phyloP scores from a whole-genome alignment of 225 moss, liverwort and hornwort genomes.

The Climacium dendroides region DNA sequence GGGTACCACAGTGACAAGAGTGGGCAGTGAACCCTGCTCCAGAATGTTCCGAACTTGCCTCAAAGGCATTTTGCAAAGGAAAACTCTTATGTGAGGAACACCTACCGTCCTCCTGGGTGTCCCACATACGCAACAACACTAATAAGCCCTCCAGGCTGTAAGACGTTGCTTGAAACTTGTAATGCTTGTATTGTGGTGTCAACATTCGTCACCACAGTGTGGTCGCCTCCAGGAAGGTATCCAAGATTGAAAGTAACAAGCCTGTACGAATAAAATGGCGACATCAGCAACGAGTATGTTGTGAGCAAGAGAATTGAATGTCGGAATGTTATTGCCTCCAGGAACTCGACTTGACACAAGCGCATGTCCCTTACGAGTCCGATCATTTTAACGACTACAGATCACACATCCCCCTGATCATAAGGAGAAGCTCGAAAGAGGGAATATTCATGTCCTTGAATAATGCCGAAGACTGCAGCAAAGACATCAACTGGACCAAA shows the following conservation, averaged over 20 bases:
- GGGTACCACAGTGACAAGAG: not conserved
- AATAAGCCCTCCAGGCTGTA: slow-evolving; percentile 64
- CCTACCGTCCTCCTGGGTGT: slow-evolving; percentile 76
- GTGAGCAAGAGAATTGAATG: not conserved
- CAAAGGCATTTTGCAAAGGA: not conserved
- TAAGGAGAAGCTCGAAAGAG: not conserved
- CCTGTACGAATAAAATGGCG: slow-evolving; percentile 20
- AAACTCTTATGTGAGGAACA: not conserved
- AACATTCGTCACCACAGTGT: slow-evolving; percentile 42
- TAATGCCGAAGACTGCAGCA: not conserved
- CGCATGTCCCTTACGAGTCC: not conserved
- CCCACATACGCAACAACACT: slow-evolving; percentile 80
- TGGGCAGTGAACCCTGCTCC: not conserved
- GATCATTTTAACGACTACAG: not conserved
- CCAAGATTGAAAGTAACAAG: slow-evolving; percentile 90
- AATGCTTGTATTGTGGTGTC: slow-evolving; percentile 62
- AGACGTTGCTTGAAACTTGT: slow-evolving; percentile 52
- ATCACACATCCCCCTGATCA: not conserved
- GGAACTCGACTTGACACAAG: not conserved
- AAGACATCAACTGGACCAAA: not conserved
- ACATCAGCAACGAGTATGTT: not conserved
- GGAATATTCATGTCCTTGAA: not conserved
- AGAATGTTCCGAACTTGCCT: not conserved
- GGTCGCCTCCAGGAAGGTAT: slow-evolving; percentile 93
- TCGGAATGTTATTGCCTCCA: not conserved